Percentiles rank a stretch among this genome's conserved stretches.
Conservation (phyloP, 2,329 filamentous ascomycete species). For the Talaromyces sp. region DNA sequence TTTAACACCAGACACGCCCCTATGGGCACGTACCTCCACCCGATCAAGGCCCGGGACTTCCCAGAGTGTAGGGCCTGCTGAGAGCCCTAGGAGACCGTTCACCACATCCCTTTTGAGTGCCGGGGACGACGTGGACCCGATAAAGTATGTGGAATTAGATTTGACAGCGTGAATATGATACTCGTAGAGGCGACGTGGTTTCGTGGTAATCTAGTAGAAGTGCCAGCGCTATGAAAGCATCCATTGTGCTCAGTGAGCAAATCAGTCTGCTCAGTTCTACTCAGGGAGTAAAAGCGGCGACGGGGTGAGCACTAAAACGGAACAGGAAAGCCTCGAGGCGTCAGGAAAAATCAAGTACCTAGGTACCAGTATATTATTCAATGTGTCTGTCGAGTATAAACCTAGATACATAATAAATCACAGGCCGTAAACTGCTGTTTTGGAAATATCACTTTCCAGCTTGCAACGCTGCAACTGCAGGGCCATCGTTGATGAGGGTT, state of each 20-base stretch:
- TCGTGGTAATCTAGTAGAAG: constrained; percentile 2
- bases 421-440: too few relatives aligned
- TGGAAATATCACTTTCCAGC: too few relatives aligned
- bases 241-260: background rate
- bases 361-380: too few relatives aligned
- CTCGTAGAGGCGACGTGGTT: constrained; percentile 2
- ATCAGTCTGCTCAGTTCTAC: constrained; percentile 13
- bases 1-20: background rate
- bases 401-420: too few relatives aligned
- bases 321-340: constrained; percentile 12
- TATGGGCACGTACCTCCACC: constrained; percentile 2
- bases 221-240: background rate
- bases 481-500: too few relatives aligned
- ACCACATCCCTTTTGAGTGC: background rate
- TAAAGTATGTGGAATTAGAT: too few relatives aligned
- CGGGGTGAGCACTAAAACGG: constrained; percentile 16
- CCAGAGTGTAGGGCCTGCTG: background rate
- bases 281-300: constrained; percentile 18
- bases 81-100: background rate
- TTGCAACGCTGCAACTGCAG: too few relatives aligned
- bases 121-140: too few relatives aligned
- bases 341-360: constrained; percentile 9
- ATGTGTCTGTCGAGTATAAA: too few relatives aligned
- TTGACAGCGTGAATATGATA: constrained; percentile 1
- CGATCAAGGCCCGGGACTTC: background rate